phyloP scores from a whole-genome alignment of 2,329 filamentous ascomycete genomes.

The Elsinoe australis region DNA sequence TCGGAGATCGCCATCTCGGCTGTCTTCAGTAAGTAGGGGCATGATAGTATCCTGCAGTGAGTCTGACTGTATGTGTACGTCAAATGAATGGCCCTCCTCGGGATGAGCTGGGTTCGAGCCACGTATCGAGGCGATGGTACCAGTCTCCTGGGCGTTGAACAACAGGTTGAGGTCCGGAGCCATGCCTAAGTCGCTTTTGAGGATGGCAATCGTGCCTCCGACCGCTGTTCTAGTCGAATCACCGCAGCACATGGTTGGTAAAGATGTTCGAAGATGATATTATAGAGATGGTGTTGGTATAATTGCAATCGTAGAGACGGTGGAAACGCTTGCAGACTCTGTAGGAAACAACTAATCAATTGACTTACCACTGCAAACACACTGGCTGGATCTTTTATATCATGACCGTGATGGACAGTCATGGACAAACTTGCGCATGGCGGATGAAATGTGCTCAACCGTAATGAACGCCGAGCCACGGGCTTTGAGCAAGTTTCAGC shows the following conservation, averaged over 20 bases:
- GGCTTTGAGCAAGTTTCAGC: constrained; percentile 15
- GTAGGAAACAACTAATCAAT: no score
- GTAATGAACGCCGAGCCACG: constrained; percentile 15
- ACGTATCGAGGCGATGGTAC: constrained; percentile 11
- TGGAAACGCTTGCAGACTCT: no score
- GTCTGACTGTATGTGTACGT: constrained; percentile 14
- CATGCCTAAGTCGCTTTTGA: constrained; percentile 10
- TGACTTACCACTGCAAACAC: no score
- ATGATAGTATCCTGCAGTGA: no score
- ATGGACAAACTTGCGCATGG: constrained; percentile 16
- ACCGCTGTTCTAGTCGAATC: constrained; percentile 4
- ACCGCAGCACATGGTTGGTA: constrained; percentile 1
- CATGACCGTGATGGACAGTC: constrained; percentile 1
- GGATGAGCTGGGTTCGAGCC: neutral
- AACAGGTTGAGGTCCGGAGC: constrained; percentile 16
- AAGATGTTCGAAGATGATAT: no score
- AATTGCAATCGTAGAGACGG: no score
- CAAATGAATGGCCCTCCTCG: neutral
- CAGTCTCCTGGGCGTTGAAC: constrained; percentile 4
- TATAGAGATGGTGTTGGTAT: no score
- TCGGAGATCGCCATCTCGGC: constrained; percentile 12
- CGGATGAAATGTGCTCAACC: constrained; percentile 15
- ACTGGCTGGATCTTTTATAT: constrained; percentile 4
- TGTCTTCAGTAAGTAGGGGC: constrained; percentile 2
- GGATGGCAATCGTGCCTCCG: constrained; percentile 14